Evolutionary conservation across 768 basidiomycete genomes (phyloP).

Genomic region (Hirschioporus abietinus): DNA sequence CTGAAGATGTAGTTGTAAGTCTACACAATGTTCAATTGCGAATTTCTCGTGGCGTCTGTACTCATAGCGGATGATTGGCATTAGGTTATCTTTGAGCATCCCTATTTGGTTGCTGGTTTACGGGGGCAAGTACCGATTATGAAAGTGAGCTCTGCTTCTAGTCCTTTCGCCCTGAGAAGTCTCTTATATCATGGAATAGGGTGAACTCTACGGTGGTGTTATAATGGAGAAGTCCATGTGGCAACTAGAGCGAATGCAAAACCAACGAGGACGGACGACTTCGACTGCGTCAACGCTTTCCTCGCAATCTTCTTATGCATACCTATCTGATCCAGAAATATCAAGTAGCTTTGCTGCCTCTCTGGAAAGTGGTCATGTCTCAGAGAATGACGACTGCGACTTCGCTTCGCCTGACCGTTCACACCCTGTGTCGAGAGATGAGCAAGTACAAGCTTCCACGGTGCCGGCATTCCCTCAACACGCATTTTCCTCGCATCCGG

Average conservation of each 20-base stretch:
- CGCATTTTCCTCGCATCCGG: constrained; percentile 10
- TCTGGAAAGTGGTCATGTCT: constrained; percentile 65
- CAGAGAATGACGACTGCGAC: constrained; percentile 63
- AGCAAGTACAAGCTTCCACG: constrained; percentile 15
- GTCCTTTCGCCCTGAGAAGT: background rate
- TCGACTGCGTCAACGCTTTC: constrained; percentile 72
- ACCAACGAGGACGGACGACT: constrained; percentile 65
- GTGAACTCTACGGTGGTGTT: constrained; percentile 65
- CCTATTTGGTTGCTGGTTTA: constrained; percentile 69
- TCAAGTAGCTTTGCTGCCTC: constrained; percentile 83
- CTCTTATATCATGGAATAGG: constrained; percentile 35
- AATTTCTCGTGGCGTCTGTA: constrained; percentile 9
- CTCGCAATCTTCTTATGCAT: constrained; percentile 75
- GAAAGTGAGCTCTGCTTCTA: constrained; percentile 45
- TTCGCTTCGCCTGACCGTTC: constrained; percentile 52
- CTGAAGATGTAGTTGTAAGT: constrained; percentile 66
- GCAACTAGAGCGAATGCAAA: constrained; percentile 62
- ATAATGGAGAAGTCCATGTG: constrained; percentile 64
- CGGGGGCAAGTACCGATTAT: constrained; percentile 64
- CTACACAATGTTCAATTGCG: background rate
- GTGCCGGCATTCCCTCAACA: constrained; percentile 14
- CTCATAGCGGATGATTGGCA: constrained; percentile 2
- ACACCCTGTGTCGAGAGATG: constrained; percentile 61
- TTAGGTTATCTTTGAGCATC: constrained; percentile 69
- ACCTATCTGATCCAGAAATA: constrained; percentile 80